Evolutionary conservation across 2,329 filamentous ascomycete species (phyloP).

Genomic region (Alternaria brassicae): DNA sequence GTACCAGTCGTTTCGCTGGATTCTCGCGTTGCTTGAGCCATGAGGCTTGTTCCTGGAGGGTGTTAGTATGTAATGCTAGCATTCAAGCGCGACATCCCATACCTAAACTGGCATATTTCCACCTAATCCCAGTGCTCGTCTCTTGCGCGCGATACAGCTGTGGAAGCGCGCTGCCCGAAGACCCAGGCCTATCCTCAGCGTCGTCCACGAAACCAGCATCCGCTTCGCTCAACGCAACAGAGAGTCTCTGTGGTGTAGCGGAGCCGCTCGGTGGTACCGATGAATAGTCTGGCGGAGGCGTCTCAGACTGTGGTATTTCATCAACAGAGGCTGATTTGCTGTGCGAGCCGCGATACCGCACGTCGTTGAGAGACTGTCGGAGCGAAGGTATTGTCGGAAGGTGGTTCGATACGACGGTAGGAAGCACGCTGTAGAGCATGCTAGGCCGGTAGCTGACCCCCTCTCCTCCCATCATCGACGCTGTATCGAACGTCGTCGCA

Average conservation of each 20-base stretch:
- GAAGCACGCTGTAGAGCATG: slow-evolving; percentile 63
- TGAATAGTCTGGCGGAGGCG: slow-evolving; percentile 49
- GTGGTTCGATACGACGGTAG: slow-evolving; percentile 60
- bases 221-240: slow-evolving; percentile 25
- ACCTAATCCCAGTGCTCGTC: slow-evolving; percentile 53
- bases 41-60: slow-evolving; percentile 54
- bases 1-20: slow-evolving; percentile 45
- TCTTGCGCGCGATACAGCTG: slow-evolving; percentile 37
- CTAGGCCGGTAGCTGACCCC: slow-evolving; percentile 44
- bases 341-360: slow-evolving; percentile 29
- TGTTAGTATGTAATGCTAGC: slow-evolving; percentile 4
- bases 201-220: slow-evolving; percentile 35
- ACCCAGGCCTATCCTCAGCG: slow-evolving; percentile 33
- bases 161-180: slow-evolving; percentile 27
- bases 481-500: slow-evolving; percentile 15
- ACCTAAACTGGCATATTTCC: slow-evolving; percentile 62
- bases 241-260: slow-evolving; percentile 25
- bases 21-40: slow-evolving; percentile 57
- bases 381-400: slow-evolving; percentile 62
- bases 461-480: slow-evolving; percentile 14
- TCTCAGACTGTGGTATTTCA: slow-evolving; percentile 33
- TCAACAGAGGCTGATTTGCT: slow-evolving; percentile 26
- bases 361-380: slow-evolving; percentile 42
- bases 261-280: slow-evolving; percentile 37
- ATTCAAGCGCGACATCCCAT: neutral